These are phyloP conservation scores for Chlorella ohadii DNA, from an alignment of 139 green algal species.

Conservation along the genomic window DNA sequence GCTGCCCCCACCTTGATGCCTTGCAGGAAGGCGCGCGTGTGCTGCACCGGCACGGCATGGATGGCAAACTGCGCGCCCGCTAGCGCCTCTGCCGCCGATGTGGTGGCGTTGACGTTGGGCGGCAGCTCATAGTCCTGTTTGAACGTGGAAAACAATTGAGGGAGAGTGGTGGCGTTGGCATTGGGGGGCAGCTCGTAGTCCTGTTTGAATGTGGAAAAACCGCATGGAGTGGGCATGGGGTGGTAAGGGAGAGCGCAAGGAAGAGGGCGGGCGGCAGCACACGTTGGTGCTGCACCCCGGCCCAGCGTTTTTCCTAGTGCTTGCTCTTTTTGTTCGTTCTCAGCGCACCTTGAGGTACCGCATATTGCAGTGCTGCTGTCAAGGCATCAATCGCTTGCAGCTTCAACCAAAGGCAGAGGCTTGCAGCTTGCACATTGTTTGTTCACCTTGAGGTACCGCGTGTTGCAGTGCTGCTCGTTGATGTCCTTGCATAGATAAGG, in stretches of 20 bases:
- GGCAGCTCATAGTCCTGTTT: constrained; percentile 77
- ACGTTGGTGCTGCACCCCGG: no score
- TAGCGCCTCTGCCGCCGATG: constrained; percentile 75
- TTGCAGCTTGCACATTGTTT: no score
- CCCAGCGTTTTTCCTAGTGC: no score
- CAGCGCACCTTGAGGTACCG: no score
- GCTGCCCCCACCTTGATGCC: constrained; percentile 59
- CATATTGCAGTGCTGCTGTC: no score
- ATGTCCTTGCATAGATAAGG: constrained; percentile 83
- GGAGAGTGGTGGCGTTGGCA: constrained; percentile 78
- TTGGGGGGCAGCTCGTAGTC: constrained; percentile 87
- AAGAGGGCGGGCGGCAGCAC: no score
- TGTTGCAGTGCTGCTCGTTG: constrained; percentile 91
- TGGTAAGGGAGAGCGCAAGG: neutral
- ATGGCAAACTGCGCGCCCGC: constrained; percentile 85
- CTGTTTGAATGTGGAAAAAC: neutral
- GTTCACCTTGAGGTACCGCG: constrained; percentile 80
- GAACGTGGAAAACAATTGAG: no score
- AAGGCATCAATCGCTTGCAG: no score
- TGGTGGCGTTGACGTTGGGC: constrained; percentile 87
- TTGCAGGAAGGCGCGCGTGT: constrained; percentile 82
- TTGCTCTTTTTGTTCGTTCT: no score
- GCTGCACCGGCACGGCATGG: constrained; percentile 96
- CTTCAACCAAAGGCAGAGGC: no score
- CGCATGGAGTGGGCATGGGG: no score